Evolutionary conservation across 1,139 yeast species (phyloP).

Genomic region (Taphrina wiesneri): DNA sequence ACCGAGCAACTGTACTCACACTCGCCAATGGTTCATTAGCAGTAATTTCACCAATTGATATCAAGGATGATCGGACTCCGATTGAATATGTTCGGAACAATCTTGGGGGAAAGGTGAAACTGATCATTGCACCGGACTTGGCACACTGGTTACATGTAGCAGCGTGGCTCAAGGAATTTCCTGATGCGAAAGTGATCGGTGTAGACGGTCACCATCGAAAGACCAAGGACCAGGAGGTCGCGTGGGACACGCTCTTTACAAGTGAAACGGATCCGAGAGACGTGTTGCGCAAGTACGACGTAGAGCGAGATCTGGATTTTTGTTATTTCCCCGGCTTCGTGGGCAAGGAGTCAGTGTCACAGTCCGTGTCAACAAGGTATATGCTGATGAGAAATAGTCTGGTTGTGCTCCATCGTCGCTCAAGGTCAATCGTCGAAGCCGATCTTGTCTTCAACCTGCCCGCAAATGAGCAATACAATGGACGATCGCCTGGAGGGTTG

Average conservation of each 20-base stretch:
- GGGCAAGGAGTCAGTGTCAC: conserved; percentile 58
- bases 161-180: conserved; percentile 54
- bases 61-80: conserved; percentile 62
- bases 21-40: conserved; percentile 44
- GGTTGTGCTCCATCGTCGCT: conserved; percentile 32
- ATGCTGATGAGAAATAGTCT: neutral
- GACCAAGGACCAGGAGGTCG: neutral
- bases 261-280: neutral
- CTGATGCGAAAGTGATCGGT: conserved; percentile 56
- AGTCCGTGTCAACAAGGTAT: conserved; percentile 40
- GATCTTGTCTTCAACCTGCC: conserved; percentile 60
- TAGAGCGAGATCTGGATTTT: neutral
- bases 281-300: conserved; percentile 1
- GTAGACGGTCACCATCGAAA: conserved; percentile 45
- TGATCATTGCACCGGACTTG: conserved; percentile 45
- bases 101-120: conserved; percentile 40
- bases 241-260: conserved; percentile 10
- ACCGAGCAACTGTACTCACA: conserved; percentile 56
- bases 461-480: conserved; percentile 51
- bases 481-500: conserved; percentile 40
- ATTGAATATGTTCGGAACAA: neutral
- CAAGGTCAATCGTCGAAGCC: conserved; percentile 56
- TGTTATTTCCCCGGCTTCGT: conserved; percentile 14
- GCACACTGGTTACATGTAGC: conserved; percentile 47
- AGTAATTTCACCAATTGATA: conserved; percentile 43